Percentiles rank a stretch among this genome's conserved stretches.
These are phyloP conservation scores for Ceratocystis colombiana DNA, from an alignment of 2,329 filamentous ascomycete species.

Conservation along the genomic window DNA sequence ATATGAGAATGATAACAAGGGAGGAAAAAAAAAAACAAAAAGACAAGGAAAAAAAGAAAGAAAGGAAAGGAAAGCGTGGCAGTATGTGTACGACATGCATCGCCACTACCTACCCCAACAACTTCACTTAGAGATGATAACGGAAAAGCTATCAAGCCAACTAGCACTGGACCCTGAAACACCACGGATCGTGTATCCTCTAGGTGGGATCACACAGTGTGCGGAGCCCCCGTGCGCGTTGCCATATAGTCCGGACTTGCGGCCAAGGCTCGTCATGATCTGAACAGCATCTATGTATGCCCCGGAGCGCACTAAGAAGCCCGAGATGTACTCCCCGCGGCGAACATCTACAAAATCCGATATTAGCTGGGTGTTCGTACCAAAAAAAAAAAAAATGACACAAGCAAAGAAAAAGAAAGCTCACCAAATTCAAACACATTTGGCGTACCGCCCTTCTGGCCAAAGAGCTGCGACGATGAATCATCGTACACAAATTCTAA, in stretches of 20 bases:
- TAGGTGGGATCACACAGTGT: conserved; percentile 76
- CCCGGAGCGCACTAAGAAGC: conserved; percentile 72
- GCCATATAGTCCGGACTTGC: conserved; percentile 76
- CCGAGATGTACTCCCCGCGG: conserved; percentile 74
- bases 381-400: background rate
- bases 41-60: background rate
- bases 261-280: conserved; percentile 78
- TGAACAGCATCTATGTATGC: conserved; percentile 81
- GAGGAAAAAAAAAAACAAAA: conserved; percentile 15
- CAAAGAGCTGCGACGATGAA: conserved; percentile 72
- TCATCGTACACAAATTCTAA: conserved; percentile 93
- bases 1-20: background rate
- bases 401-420: conserved; percentile 29
- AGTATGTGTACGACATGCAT: background rate
- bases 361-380: conserved; percentile 9
- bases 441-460: conserved; percentile 61
- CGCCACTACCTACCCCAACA: conserved; percentile 19
- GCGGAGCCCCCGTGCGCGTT: conserved; percentile 68
- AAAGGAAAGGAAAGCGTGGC: background rate
- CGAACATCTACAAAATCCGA: conserved; percentile 34
- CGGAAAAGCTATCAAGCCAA: conserved; percentile 78
- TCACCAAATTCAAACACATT: conserved; percentile 67
- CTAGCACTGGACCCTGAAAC: conserved; percentile 69
- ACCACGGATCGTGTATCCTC: conserved; percentile 80
- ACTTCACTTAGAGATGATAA: conserved; percentile 47